phyloP scores from a whole-genome alignment of 129 eudicot species.

The Silybum marianum region DNA sequence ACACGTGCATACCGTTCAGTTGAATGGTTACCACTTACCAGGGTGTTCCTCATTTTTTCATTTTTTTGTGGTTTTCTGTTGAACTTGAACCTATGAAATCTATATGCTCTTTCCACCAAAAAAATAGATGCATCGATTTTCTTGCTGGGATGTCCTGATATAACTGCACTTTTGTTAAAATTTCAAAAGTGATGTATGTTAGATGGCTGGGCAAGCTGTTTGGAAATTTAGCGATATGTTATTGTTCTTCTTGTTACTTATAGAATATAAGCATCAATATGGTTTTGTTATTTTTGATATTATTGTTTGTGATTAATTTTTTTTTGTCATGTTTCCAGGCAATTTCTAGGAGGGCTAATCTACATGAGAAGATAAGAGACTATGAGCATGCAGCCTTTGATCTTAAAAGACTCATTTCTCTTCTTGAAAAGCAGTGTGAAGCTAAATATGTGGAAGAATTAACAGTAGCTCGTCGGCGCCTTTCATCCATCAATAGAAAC shows the following conservation, averaged over 20 bases:
- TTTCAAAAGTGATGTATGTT: not conserved
- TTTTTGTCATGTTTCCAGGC: slow-evolving; percentile 49
- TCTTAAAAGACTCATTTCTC: slow-evolving; percentile 53
- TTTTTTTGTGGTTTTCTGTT: no score
- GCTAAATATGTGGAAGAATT: slow-evolving; percentile 43
- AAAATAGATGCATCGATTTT: not conserved
- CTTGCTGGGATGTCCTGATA: not conserved
- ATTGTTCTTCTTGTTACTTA: not conserved
- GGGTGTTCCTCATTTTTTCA: no score
- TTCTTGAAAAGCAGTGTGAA: slow-evolving; percentile 55
- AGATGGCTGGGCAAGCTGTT: not conserved
- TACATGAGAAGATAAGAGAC: slow-evolving; percentile 90
- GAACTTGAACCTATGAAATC: not conserved
- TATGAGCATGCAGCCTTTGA: slow-evolving; percentile 74
- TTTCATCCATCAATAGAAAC: slow-evolving; percentile 54
- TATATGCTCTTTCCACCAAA: not conserved
- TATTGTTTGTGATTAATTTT: not conserved
- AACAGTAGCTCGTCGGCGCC: slow-evolving; percentile 59
- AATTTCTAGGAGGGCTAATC: slow-evolving; percentile 82
- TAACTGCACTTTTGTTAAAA: not conserved
- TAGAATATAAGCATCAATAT: not conserved
- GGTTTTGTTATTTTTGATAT: not conserved
- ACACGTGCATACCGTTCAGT: no score
- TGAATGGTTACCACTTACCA: no score
- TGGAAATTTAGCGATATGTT: not conserved